These are phyloP conservation scores for Narthecium ossifragum DNA, from an alignment of 106 monocot species.

Conservation along the genomic window DNA sequence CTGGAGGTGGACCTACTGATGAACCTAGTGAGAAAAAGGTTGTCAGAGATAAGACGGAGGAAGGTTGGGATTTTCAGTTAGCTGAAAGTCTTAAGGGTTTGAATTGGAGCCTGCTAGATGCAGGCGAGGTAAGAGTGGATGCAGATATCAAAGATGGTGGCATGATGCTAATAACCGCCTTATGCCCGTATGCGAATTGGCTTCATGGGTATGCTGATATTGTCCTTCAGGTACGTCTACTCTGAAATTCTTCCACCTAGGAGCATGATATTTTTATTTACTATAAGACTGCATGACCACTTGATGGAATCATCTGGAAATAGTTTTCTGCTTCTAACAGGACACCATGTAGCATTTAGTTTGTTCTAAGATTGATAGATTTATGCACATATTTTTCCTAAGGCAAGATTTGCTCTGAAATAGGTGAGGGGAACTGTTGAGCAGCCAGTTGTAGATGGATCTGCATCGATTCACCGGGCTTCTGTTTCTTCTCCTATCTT, in stretches of 20 bases:
- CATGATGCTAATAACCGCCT: constrained; percentile 92
- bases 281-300: too few species aligned
- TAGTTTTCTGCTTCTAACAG: too few species aligned
- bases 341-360: too few species aligned
- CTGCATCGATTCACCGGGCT: constrained; percentile 90
- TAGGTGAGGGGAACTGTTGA: constrained; percentile 94
- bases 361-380: too few species aligned
- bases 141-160: constrained; percentile 99
- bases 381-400: too few species aligned
- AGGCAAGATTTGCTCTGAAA: too few species aligned
- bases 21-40: constrained; percentile 58
- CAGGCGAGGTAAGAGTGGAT: constrained; percentile 82
- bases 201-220: constrained; percentile 97
- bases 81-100: constrained; percentile 90
- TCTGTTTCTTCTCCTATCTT: constrained; percentile 86
- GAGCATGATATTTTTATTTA: too few species aligned
- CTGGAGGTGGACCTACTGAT: constrained; percentile 32
- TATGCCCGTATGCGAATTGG: constrained; percentile 88
- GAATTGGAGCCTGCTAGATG: constrained; percentile 83
- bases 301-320: too few species aligned
- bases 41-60: constrained; percentile 80
- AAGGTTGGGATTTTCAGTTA: constrained; percentile 86
- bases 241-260: background rate
- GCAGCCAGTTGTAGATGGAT: constrained; percentile 91
- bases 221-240: constrained; percentile 70